Conservation (phyloP, 805 yeast genomes). For the Teunomyces stri region DNA sequence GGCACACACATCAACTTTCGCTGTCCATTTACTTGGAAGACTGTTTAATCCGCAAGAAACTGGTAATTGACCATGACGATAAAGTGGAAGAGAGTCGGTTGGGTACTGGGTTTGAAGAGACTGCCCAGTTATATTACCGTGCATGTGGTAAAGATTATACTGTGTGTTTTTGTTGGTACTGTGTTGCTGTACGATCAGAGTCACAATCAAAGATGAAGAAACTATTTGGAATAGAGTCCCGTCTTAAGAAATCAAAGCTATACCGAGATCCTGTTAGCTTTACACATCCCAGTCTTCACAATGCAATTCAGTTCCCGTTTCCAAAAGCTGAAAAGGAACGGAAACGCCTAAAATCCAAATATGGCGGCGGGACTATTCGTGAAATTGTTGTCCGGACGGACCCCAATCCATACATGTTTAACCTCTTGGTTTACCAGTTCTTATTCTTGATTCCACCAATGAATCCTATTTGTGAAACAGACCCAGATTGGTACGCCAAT, state of each 20-base stretch:
- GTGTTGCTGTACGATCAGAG: conserved; percentile 6
- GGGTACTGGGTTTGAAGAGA: conserved; percentile 14
- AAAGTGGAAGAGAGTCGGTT: conserved; percentile 20
- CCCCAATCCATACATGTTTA: neutral
- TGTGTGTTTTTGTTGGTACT: conserved; percentile 21
- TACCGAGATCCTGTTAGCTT: conserved; percentile 8
- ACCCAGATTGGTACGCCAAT: conserved; percentile 6
- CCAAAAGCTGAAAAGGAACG: conserved; percentile 2
- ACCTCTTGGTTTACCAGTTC: conserved; percentile 6
- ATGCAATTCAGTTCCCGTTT: conserved; percentile 10
- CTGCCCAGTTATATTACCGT: conserved; percentile 15
- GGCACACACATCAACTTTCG: conserved; percentile 28
- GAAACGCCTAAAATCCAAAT: conserved; percentile 2
- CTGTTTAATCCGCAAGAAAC: conserved; percentile 5
- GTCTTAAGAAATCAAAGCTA: neutral
- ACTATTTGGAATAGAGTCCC: conserved; percentile 3
- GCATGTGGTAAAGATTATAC: conserved; percentile 14
- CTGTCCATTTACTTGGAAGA: conserved; percentile 13
- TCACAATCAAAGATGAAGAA: conserved; percentile 6
- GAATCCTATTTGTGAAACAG: conserved; percentile 2
- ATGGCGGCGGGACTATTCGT: conserved; percentile 1
- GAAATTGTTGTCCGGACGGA: neutral
- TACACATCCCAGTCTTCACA: conserved; percentile 15
- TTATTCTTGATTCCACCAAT: conserved; percentile 11
- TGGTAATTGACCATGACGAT: conserved; percentile 24